phyloP scores from a whole-genome alignment of 495 filamentous ascomycete species.

The Viridothelium virens region DNA sequence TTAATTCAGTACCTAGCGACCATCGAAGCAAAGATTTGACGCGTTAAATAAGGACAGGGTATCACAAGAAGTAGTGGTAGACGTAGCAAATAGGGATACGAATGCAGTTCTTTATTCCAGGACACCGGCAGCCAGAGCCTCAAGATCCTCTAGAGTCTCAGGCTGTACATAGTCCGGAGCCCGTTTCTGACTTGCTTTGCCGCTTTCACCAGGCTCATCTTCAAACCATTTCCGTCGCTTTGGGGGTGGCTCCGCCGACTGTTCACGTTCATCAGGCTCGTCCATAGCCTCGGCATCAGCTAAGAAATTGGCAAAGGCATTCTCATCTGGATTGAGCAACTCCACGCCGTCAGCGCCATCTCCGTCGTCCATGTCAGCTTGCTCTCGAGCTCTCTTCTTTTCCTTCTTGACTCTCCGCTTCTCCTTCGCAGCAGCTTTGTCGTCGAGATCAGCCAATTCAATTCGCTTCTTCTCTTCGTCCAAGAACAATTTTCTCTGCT shows the following conservation, averaged over 20 bases:
- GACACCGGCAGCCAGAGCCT: slow-evolving; percentile 76
- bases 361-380: slow-evolving; percentile 43
- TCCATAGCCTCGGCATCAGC: slow-evolving; percentile 39
- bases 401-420: slow-evolving; percentile 81
- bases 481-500: slow-evolving; percentile 69
- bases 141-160: slow-evolving; percentile 81
- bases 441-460: slow-evolving; percentile 65
- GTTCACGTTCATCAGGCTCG: slow-evolving; percentile 26
- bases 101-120: slow-evolving; percentile 38
- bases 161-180: slow-evolving; percentile 50
- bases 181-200: slow-evolving; percentile 43
- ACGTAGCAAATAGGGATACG: not conserved
- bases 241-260: slow-evolving; percentile 19
- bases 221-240: slow-evolving; percentile 42
- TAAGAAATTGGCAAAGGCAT: slow-evolving; percentile 30
- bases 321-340: slow-evolving; percentile 19
- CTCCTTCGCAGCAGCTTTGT: slow-evolving; percentile 70
- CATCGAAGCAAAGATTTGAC: not conserved
- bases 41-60: not conserved
- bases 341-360: slow-evolving; percentile 33
- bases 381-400: slow-evolving; percentile 72
- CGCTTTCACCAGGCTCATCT: slow-evolving; percentile 25
- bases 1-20: not conserved
- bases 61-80: not conserved
- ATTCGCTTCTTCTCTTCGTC: slow-evolving; percentile 63